A percentile compares a stretch with the other conserved stretches of the same genome.
phyloP scores from a whole-genome alignment of 1,139 yeast species.

The Candida dubliniensis region DNA sequence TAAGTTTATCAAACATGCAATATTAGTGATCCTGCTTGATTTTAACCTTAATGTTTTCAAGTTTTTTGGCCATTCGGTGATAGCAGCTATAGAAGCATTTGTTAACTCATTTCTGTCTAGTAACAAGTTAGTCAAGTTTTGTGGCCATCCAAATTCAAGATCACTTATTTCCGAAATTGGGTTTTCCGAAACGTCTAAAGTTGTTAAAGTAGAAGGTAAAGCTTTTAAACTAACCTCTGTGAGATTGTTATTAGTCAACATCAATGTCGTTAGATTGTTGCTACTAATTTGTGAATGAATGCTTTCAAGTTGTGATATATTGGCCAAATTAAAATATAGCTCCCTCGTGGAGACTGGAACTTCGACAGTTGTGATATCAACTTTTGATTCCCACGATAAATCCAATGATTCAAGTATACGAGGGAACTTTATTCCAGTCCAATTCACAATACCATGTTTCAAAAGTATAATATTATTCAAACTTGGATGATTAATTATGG shows the following conservation, averaged over 20 bases:
- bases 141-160: slow-evolving; percentile 25
- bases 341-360: slow-evolving; percentile 23
- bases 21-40: slow-evolving; percentile 24
- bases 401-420: slow-evolving; percentile 30
- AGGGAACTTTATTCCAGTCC: slow-evolving; percentile 28
- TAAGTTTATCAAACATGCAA: slow-evolving; percentile 19
- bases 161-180: slow-evolving; percentile 14
- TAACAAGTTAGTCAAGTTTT: slow-evolving; percentile 24
- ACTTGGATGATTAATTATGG: slow-evolving; percentile 14
- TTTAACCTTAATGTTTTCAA: slow-evolving; percentile 26
- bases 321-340: slow-evolving; percentile 34
- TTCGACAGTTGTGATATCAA: slow-evolving; percentile 17
- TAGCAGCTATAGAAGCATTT: slow-evolving; percentile 17
- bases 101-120: slow-evolving; percentile 25
- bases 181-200: slow-evolving; percentile 31
- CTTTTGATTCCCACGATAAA: slow-evolving; percentile 32
- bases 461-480: slow-evolving; percentile 30
- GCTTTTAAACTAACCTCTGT: slow-evolving; percentile 20
- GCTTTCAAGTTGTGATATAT: slow-evolving; percentile 18
- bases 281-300: slow-evolving; percentile 20
- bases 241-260: slow-evolving; percentile 35
- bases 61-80: slow-evolving; percentile 26
- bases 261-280: slow-evolving; percentile 25
- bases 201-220: slow-evolving; percentile 29
- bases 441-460: slow-evolving; percentile 32